Evolutionary conservation across 768 basidiomycete genomes (phyloP), one percentile per base, ranked within the genome.

Genomic region (Royoungia palumana): DNA sequence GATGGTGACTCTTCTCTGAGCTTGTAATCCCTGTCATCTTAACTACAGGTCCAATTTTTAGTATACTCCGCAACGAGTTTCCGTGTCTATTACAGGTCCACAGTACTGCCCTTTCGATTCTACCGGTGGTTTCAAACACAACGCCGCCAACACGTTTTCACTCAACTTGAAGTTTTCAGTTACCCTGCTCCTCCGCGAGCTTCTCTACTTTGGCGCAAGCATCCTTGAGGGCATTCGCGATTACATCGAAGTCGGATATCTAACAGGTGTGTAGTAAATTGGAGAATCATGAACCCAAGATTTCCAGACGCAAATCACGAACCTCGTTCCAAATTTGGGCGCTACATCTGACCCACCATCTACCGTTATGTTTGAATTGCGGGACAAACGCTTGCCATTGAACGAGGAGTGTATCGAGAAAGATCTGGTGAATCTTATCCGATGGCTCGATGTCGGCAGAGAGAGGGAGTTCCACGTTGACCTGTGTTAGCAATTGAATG

Each of bases 391-490:
- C 27, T 5, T 58, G 51, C 60, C 63, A 63, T 20, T 63, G 45
- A 11, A 61, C 9, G 1, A 67, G 20, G 47, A 67, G 20, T 5
- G 41, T 54, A n/a, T 59, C 34, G 34, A 40, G 11, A 22, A 63
- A 50, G 37, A 67, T 43, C 16, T 35, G 37, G n/a, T 36, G 1
- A 28, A 65, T 25, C 20, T 58, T 51, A 1, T 25, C 32, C 37
- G 57, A 35, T 43, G 51, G 34, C 57, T 60, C 12, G 54, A 74
- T 47, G 8, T 57, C 54, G 6, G 55, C 51, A 13, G 66, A 47
- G 14, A 70, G 43, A 6, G 75, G 76, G 2, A 77, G 63, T 35
- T 60, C 66, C 44, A 77, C 73, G 19, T 73, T 75, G 19, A 69
- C 62, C 73, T 75, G n/a, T 32, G 34, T 13, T 8, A 9, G 36